A percentile compares a stretch with the other conserved stretches of the same genome.
These are phyloP conservation scores for Pochonia chlamydosporia DNA, from an alignment of 2,329 filamentous ascomycete genomes.

Conservation along the genomic window DNA sequence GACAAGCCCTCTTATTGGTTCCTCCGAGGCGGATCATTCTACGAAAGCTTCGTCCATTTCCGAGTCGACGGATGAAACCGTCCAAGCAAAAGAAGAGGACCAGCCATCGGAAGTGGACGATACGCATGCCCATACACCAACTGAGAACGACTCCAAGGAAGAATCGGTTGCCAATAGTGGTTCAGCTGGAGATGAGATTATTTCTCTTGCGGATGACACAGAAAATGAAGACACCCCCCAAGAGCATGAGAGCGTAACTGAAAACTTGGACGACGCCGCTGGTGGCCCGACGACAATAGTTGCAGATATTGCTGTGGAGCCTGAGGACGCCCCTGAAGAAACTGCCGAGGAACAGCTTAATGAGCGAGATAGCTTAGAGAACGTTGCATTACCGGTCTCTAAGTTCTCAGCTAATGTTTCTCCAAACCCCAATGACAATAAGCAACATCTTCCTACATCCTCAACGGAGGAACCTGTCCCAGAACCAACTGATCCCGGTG, in stretches of 20 bases:
- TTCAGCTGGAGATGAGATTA: background rate
- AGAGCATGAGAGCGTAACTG: background rate
- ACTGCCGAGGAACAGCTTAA: slow-evolving; percentile 1
- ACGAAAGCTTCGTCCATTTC: slow-evolving; percentile 60
- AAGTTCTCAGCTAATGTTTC: slow-evolving; percentile 15
- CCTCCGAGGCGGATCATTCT: slow-evolving; percentile 52
- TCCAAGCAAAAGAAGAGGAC: slow-evolving; percentile 30
- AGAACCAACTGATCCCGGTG: slow-evolving; percentile 5
- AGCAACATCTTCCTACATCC: background rate
- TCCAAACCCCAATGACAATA: slow-evolving; percentile 4
- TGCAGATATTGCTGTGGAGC: background rate
- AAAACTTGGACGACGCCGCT: background rate
- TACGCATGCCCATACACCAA: background rate
- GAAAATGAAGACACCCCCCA: background rate
- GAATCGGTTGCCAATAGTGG: background rate
- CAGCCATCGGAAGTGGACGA: slow-evolving; percentile 11
- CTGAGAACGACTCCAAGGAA: background rate
- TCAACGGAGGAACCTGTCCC: background rate
- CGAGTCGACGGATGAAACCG: slow-evolving; percentile 56
- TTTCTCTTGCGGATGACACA: background rate
- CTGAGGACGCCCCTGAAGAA: background rate
- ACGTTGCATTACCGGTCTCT: slow-evolving; percentile 12
- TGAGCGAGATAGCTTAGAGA: slow-evolving; percentile 8
- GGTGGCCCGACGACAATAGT: background rate
- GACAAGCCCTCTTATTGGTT: slow-evolving; percentile 45